Evolutionary conservation across 805 yeast species (phyloP).

Genomic region (Yarrowia keelungensis): DNA sequence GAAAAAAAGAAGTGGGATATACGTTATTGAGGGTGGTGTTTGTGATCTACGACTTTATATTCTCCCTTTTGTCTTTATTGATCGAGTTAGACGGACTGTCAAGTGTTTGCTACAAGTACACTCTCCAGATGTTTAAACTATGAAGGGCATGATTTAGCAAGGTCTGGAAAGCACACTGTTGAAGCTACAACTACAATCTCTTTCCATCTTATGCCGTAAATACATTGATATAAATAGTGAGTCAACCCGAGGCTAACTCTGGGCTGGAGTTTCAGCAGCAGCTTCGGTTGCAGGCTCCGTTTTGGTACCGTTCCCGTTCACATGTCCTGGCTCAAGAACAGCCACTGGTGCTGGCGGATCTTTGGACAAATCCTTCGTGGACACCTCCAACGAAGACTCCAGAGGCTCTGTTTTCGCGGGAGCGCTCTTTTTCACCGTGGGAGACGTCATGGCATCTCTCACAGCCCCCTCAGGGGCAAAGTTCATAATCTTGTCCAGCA

Average conservation of each 20-base stretch:
- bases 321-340: background rate
- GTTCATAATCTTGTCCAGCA: constrained; percentile 44
- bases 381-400: background rate
- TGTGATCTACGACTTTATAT: too few relatives aligned
- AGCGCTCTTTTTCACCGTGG: background rate
- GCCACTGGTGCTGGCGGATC: background rate
- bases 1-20: too few relatives aligned
- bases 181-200: too few relatives aligned
- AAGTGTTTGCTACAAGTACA: too few relatives aligned
- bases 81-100: too few relatives aligned
- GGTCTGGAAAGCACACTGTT: too few relatives aligned
- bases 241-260: background rate
- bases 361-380: background rate
- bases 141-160: too few relatives aligned
- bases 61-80: too few relatives aligned
- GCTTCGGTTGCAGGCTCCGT: background rate
- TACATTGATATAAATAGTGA: constrained; percentile 15
- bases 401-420: background rate
- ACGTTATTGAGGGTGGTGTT: too few relatives aligned
- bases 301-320: background rate
- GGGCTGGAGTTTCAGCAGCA: background rate
- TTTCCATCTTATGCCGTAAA: background rate
- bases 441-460: background rate
- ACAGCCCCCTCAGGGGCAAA: constrained; percentile 9
- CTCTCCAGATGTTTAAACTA: too few relatives aligned